These are phyloP conservation scores for Komagataella kurtzmanii DNA, from an alignment of 805 yeast species.

Conservation along the genomic window DNA sequence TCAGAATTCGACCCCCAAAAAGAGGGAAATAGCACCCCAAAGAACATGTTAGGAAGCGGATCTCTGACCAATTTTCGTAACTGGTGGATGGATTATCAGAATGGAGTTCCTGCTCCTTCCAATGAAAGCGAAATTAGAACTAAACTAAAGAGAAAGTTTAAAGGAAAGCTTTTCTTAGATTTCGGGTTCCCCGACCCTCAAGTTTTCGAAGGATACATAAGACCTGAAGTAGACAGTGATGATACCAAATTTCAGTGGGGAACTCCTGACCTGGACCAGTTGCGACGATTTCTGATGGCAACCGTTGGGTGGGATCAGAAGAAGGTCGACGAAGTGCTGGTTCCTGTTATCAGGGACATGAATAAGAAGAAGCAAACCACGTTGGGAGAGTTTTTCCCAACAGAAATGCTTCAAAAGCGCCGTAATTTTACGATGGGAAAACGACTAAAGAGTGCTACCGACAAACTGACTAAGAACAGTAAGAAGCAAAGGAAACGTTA, in stretches of 20 bases:
- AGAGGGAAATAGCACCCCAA: not conserved
- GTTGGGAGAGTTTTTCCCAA: slow-evolving; percentile 56
- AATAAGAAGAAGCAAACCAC: slow-evolving; percentile 54
- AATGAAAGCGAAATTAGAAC: slow-evolving; percentile 36
- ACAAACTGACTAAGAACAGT: slow-evolving; percentile 22
- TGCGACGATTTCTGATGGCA: slow-evolving; percentile 54
- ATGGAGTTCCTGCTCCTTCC: slow-evolving; percentile 22
- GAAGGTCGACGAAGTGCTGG: slow-evolving; percentile 65
- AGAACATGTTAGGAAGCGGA: slow-evolving; percentile 3
- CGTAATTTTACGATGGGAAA: slow-evolving; percentile 41
- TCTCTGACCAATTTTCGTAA: slow-evolving; percentile 23
- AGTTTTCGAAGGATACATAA: slow-evolving; percentile 60
- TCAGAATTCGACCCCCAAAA: slow-evolving; percentile 54
- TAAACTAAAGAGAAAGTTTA: slow-evolving; percentile 43
- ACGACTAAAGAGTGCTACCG: slow-evolving; percentile 46
- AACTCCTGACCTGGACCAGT: slow-evolving; percentile 65
- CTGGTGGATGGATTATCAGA: slow-evolving; percentile 46
- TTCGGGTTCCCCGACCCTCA: slow-evolving; percentile 55
- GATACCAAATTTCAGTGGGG: slow-evolving; percentile 82
- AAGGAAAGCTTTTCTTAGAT: slow-evolving; percentile 42
- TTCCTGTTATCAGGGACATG: slow-evolving; percentile 75
- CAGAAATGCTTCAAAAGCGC: slow-evolving; percentile 32
- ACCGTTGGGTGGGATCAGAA: slow-evolving; percentile 73
- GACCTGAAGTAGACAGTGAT: slow-evolving; percentile 81
- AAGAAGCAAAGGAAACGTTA: slow-evolving; percentile 1